Evolutionary conservation across 2,329 filamentous ascomycete species (phyloP).

Genomic region (Xylariaceae sp.): DNA sequence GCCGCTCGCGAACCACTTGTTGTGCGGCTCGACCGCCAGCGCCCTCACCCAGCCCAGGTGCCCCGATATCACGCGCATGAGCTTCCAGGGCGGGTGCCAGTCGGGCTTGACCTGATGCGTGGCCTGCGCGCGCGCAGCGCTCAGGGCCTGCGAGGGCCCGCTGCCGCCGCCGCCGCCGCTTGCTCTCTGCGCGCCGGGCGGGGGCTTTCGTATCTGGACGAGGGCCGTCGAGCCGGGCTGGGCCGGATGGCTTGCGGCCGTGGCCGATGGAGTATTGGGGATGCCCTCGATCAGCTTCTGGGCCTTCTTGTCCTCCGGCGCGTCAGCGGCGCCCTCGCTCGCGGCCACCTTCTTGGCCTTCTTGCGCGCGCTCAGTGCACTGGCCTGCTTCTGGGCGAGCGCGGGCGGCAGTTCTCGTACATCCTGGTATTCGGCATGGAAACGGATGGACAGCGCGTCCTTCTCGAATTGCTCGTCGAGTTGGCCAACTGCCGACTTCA

Average conservation of each 20-base stretch:
- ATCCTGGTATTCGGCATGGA: slow-evolving; percentile 25
- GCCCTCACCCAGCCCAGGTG: slow-evolving; percentile 91
- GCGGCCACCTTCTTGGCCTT: slow-evolving; percentile 18
- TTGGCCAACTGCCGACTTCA: slow-evolving; percentile 17
- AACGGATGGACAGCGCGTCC: slow-evolving; percentile 23
- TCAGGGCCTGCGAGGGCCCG: slow-evolving; percentile 17
- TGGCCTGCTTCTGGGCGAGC: slow-evolving; percentile 30
- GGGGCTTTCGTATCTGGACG: slow-evolving; percentile 25
- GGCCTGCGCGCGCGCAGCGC: slow-evolving; percentile 27
- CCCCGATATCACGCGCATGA: slow-evolving; percentile 94
- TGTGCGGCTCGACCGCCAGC: slow-evolving; percentile 87
- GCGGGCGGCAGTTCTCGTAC: slow-evolving; percentile 21
- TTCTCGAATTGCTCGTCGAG: slow-evolving; percentile 20
- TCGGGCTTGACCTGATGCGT: slow-evolving; percentile 62
- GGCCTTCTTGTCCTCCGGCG: slow-evolving; percentile 38
- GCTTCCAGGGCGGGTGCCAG: slow-evolving; percentile 97
- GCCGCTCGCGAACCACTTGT: slow-evolving; percentile 95
- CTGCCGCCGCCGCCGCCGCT: slow-evolving; percentile 6
- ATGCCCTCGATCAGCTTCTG: slow-evolving; percentile 62
- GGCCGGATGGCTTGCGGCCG: slow-evolving; percentile 19
- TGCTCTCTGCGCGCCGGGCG: no score
- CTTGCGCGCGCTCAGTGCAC: slow-evolving; percentile 18
- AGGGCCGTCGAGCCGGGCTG: slow-evolving; percentile 26
- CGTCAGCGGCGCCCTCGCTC: slow-evolving; percentile 16
- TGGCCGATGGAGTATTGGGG: slow-evolving; percentile 31